Base-by-base conservation (phyloP, 2,329 filamentous ascomycete genomes). In the Kalaharituber pfeilii region DNA sequence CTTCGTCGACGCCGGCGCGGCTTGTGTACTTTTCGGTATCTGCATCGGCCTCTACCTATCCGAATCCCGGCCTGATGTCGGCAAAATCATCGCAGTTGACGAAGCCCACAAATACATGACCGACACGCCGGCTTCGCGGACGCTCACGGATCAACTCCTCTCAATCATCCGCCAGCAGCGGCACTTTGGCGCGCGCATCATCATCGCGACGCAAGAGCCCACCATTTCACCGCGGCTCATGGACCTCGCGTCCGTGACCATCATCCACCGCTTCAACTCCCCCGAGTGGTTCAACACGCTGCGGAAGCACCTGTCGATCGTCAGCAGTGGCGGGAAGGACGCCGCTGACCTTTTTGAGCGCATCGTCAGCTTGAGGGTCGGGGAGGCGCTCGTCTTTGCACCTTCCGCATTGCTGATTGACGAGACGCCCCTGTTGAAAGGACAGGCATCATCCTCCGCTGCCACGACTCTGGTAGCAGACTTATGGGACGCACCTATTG, bases 61-160 rank as follows among this genome's bases (percentile, higher is more conserved):
- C 55, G 71, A 76, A 49, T 66, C 72, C 0, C 57, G 59, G 0
- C 57, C 65, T 0, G 65, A 64, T 0, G 63, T 72, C 0, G 77
- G 81, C 0, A 73, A 78, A 3, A 70, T 86, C 42, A 67, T 88
- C 15, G 82, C 81, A 0, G 69, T 88, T 0, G 84, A 89, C 59
- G 82, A 89, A 64, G 84, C 84, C 0, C 84, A 89, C 64, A 87
- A 87, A 67, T 86, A 80, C 64, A 78, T 86, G 74, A 75, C 72
- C 9, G 69, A 71, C 0, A 74, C 74, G 0, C 65, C 71, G 0
- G 78, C 80, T 39, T 75, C 76, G 1, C 65, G 69, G 2, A 69
- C 69, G 0, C 71, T 88, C 26, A 86, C 81, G 0, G 72, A 81
- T 5, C 71, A 72, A 0, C 69, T 88, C 0, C 69, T 84, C 0